A percentile compares a stretch with the other conserved stretches of the same genome.
Conservation (phyloP, 768 basidiomycete genomes). For the Phanerochaete sordida region DNA sequence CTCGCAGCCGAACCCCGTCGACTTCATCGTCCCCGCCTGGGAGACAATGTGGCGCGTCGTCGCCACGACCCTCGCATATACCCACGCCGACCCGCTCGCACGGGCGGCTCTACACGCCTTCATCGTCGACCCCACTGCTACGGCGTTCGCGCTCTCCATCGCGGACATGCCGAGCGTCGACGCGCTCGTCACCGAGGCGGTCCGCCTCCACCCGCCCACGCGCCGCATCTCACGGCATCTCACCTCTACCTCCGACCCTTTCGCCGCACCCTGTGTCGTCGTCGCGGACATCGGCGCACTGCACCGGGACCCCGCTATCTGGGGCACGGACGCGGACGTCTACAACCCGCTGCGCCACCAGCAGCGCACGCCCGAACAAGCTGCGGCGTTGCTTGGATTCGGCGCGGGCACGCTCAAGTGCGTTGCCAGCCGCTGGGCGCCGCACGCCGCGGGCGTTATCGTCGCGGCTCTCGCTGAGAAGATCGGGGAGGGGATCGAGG, state of each 20-base stretch:
- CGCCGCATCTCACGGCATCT: slow-evolving; percentile 37
- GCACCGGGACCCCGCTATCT: slow-evolving; percentile 29
- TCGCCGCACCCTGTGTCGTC: slow-evolving; percentile 4
- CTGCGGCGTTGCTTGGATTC: slow-evolving; percentile 37
- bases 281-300: slow-evolving; percentile 23
- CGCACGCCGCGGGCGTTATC: slow-evolving; percentile 47
- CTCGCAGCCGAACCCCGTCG: slow-evolving; percentile 35
- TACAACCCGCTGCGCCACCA: slow-evolving; percentile 46
- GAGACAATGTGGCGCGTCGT: slow-evolving; percentile 63
- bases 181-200: slow-evolving; percentile 38
- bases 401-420: slow-evolving; percentile 47
- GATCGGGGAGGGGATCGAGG: background rate
- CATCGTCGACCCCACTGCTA: slow-evolving; percentile 26
- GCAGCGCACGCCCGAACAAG: slow-evolving; percentile 15
- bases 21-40: slow-evolving; percentile 55
- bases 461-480: slow-evolving; percentile 21
- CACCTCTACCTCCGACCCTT: slow-evolving; percentile 1
- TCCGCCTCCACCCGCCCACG: slow-evolving; percentile 51
- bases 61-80: slow-evolving; percentile 39
- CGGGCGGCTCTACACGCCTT: slow-evolving; percentile 34
- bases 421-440: slow-evolving; percentile 46
- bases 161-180: slow-evolving; percentile 29
- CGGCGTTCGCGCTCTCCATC: slow-evolving; percentile 24
- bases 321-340: slow-evolving; percentile 30
- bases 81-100: slow-evolving; percentile 26